These are phyloP conservation scores for Vinca minor DNA, from an alignment of 257 asterid genomes.

Conservation along the genomic window DNA sequence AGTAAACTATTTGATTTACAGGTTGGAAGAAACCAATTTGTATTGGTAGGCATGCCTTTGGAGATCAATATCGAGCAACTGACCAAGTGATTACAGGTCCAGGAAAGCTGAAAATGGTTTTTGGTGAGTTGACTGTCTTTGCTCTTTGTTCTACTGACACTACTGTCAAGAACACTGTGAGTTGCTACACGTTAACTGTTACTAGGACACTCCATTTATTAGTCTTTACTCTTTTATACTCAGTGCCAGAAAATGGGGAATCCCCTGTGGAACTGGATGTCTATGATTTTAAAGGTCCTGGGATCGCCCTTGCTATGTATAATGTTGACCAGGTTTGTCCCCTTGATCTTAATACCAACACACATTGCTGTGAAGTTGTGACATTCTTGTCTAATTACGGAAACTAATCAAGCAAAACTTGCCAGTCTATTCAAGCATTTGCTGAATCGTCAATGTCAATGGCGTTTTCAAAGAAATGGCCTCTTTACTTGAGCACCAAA, in stretches of 20 bases:
- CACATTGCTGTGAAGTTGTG: constrained; percentile 3
- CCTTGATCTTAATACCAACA: constrained; percentile 2
- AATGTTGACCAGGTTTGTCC: constrained; percentile 67
- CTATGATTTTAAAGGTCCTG: constrained; percentile 73
- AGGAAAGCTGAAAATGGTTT: constrained; percentile 85
- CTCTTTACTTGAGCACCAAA: constrained; percentile 86
- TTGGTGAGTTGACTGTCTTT: constrained; percentile 43
- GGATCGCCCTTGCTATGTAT: constrained; percentile 88
- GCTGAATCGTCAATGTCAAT: constrained; percentile 92
- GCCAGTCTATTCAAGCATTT: constrained; percentile 79
- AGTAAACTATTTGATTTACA: constrained; percentile 19
- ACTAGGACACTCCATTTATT: constrained; percentile 4
- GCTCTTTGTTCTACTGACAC: neutral
- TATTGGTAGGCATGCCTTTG: constrained; percentile 92
- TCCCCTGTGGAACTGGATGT: constrained; percentile 54
- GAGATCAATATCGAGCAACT: constrained; percentile 90
- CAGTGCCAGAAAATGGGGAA: constrained; percentile 75
- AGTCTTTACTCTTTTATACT: constrained; percentile 1
- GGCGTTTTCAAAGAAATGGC: constrained; percentile 83
- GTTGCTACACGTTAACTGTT: neutral
- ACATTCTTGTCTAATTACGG: constrained; percentile 7
- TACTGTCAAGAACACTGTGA: neutral
- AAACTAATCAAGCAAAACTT: constrained; percentile 14
- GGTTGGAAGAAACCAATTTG: constrained; percentile 97
- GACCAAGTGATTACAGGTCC: constrained; percentile 66